Base-by-base conservation (phyloP, 2,329 filamentous ascomycete genomes). In the Apiospora koreana region DNA sequence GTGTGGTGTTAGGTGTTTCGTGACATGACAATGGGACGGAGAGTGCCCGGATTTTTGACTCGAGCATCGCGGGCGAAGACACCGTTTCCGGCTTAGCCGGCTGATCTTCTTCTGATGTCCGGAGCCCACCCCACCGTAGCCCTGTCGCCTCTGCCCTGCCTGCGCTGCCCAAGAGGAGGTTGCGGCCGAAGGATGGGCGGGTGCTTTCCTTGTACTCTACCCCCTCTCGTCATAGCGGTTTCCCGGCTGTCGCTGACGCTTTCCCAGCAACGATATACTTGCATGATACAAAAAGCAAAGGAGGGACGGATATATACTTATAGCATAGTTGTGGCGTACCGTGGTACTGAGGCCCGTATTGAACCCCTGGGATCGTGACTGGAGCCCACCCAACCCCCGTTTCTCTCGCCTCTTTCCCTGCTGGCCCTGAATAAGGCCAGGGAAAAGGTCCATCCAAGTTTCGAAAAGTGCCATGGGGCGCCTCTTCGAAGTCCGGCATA, bases 21-120 rank as follows among this genome's bases (percentile, higher is more conserved):
- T 62, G 54, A 62, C 54, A 38, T 62, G 54, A n/a, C 54, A 62
- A 50, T 50, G 18, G 50, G 54, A 38, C 54, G 54, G 54, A 62
- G 35, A 38, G 31, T 62, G 31, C 54, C 54, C 54, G 31, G 54
- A 62, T 62, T 35, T 62, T 62, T 62, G 54, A 62, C 54, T 62
- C 54, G 54, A 62, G 54, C 21, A 62, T 62, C 54, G 18, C 54
- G 54, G 54, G 21, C 31, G 54, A 62, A 62, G 28, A 62, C 54
- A 62, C 54, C 54, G 31, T 21, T 38, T 62, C 31, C 31, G 54
- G 54, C 54, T n/a, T 62, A 62, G 54, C 54, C 31, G 31, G 31
- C 54, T 62, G 8, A 38, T 38, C 28, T 38, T 62, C 31, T 21
- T 23, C 54, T 62, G 54, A 62, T 62, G 54, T 62, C 54, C 54